These are phyloP conservation scores for Nemania sp. DNA, from an alignment of 2,329 filamentous ascomycete species.

Conservation along the genomic window DNA sequence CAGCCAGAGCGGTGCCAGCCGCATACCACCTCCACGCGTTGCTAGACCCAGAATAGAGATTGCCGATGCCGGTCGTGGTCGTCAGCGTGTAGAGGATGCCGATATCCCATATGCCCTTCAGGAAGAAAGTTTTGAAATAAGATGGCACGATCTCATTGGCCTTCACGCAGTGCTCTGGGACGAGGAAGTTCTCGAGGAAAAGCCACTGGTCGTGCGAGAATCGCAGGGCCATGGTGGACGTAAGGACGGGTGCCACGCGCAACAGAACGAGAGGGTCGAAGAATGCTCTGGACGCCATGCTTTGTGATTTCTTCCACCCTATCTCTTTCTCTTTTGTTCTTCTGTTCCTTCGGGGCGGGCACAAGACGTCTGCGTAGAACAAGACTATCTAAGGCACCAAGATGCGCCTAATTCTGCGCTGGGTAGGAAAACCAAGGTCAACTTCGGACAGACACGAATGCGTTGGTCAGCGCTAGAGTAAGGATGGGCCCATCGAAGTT, in stretches of 20 bases:
- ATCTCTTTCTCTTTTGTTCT: no score
- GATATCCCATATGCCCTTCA: conserved; percentile 34
- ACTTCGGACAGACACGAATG: no score
- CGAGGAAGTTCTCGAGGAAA: conserved; percentile 46
- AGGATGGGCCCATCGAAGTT: no score
- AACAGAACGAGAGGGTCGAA: conserved; percentile 45
- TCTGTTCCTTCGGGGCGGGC: no score
- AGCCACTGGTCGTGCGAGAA: conserved; percentile 50
- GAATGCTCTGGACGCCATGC: conserved; percentile 46
- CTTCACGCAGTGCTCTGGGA: conserved; percentile 34
- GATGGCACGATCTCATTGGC: conserved; percentile 45
- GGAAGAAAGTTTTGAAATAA: conserved; percentile 50
- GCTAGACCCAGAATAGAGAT: conserved; percentile 28
- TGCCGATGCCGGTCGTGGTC: conserved; percentile 34
- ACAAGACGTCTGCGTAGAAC: no score
- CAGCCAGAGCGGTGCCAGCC: conserved; percentile 36
- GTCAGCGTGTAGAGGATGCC: conserved; percentile 35
- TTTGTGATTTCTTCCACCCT: conserved; percentile 26
- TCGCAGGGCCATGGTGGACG: conserved; percentile 51
- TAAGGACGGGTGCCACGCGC: conserved; percentile 49
- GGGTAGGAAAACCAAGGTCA: no score
- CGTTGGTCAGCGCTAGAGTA: no score
- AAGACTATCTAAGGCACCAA: no score
- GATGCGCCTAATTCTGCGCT: no score
- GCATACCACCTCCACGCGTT: conserved; percentile 37